phyloP scores from a whole-genome alignment of 345 rosid genomes.

The Melastoma malabathricum region DNA sequence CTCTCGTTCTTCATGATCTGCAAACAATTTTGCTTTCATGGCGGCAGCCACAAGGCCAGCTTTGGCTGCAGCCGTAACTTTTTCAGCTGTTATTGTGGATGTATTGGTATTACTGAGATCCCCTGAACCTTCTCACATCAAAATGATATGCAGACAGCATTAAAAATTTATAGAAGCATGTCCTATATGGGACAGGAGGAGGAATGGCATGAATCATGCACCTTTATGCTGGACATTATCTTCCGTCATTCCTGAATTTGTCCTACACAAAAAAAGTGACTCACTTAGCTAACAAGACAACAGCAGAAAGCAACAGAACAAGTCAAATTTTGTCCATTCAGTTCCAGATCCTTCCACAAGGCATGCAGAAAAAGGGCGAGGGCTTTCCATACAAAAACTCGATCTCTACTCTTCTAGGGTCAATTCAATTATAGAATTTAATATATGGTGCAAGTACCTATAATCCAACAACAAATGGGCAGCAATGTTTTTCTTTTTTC shows the following conservation, averaged over 20 bases:
- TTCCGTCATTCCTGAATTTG: slow-evolving; percentile 41
- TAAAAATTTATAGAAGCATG: not conserved
- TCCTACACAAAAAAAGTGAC: slow-evolving; percentile 26
- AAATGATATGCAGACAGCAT: slow-evolving; percentile 20
- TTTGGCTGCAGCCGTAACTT: slow-evolving; percentile 64
- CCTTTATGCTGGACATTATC: slow-evolving; percentile 41
- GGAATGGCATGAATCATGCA: slow-evolving; percentile 6
- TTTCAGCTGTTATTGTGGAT: slow-evolving; percentile 45
- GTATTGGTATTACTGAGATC: slow-evolving; percentile 38
- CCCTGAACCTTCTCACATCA: slow-evolving; percentile 19
- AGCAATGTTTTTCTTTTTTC: no score
- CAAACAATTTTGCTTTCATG: slow-evolving; percentile 87
- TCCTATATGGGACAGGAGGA: not conserved
- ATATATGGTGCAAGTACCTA: no score
- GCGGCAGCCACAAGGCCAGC: slow-evolving; percentile 96
- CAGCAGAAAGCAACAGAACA: not conserved
- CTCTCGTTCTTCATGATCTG: slow-evolving; percentile 98
- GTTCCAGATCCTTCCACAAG: no score
- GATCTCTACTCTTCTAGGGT: no score
- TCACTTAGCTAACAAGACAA: not conserved
- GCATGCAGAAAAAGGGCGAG: no score
- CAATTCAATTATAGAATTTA: no score
- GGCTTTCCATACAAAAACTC: no score
- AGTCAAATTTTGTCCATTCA: no score
- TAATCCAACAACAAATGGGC: no score